Evolutionary conservation across 202 grass and related monocot species (phyloP).

Genomic region (Panicum hallii): DNA sequence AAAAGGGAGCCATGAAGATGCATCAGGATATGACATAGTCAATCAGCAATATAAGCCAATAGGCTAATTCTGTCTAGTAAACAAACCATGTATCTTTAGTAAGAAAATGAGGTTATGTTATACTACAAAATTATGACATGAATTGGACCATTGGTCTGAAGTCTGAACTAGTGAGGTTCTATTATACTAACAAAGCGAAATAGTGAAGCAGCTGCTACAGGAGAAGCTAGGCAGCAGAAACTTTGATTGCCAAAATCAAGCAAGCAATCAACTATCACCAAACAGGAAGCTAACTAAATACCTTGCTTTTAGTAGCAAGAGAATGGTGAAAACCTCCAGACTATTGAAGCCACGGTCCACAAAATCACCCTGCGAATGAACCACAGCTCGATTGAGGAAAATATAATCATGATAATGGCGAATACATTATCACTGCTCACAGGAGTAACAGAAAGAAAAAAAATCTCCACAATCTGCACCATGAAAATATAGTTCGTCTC

Average conservation of each 20-base stretch:
- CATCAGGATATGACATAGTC: neutral
- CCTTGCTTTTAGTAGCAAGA: constrained; percentile 92
- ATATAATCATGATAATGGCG: neutral
- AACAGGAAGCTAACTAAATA: constrained; percentile 47
- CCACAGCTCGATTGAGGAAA: constrained; percentile 11
- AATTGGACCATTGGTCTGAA: neutral
- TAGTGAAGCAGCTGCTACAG: constrained; percentile 24
- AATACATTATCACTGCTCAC: neutral
- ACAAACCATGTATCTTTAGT: neutral
- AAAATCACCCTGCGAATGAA: constrained; percentile 78
- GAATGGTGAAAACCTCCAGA: constrained; percentile 95
- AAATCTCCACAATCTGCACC: constrained; percentile 50
- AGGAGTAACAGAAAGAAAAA: neutral
- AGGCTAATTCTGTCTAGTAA: constrained; percentile 32
- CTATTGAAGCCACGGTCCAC: constrained; percentile 98
- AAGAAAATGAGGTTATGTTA: constrained; percentile 6
- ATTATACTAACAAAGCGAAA: constrained; percentile 21
- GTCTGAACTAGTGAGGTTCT: neutral
- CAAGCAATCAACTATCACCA: neutral
- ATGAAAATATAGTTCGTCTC: constrained; percentile 99
- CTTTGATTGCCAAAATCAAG: constrained; percentile 17
- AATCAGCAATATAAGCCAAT: constrained; percentile 8
- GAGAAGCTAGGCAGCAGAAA: constrained; percentile 24
- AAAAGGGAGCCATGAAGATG: neutral
- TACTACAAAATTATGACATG: neutral